Conservation (phyloP, 345 rosid species). For the Eucalyptus marginata region DNA sequence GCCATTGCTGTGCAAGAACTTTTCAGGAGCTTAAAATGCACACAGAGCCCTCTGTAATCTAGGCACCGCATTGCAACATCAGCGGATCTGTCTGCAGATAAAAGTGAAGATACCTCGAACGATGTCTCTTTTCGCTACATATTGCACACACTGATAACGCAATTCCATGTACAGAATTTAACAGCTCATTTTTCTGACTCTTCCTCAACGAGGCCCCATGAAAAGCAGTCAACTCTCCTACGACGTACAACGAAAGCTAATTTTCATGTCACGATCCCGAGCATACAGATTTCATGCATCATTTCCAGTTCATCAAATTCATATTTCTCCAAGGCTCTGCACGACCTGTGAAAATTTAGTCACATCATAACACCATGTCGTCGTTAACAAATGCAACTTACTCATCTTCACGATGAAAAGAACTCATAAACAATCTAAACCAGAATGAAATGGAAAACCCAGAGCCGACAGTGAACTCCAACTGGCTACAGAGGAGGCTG, state of each 20-base stretch:
- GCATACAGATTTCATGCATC: background rate
- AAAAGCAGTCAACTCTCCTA: background rate
- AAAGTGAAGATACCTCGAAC: background rate
- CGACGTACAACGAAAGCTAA: background rate
- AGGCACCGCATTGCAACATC: background rate
- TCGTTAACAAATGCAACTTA: background rate
- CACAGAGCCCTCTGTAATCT: background rate
- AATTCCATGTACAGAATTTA: background rate
- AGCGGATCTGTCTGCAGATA: background rate
- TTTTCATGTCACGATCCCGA: background rate
- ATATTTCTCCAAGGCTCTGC: background rate
- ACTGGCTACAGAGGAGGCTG: background rate
- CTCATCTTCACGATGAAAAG: background rate
- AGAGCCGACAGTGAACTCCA: background rate
- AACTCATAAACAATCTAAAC: background rate
- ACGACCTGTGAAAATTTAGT: background rate
- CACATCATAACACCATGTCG: background rate
- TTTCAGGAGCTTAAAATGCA: background rate
- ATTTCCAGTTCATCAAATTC: background rate
- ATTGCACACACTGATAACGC: background rate
- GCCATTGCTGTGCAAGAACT: background rate
- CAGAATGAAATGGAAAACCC: background rate
- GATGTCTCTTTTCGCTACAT: accelerated
- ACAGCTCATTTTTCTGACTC: background rate
- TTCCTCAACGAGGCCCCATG: background rate